phyloP scores from a whole-genome alignment of 306 rosid species.

The Oxytropis ochrocephala region DNA sequence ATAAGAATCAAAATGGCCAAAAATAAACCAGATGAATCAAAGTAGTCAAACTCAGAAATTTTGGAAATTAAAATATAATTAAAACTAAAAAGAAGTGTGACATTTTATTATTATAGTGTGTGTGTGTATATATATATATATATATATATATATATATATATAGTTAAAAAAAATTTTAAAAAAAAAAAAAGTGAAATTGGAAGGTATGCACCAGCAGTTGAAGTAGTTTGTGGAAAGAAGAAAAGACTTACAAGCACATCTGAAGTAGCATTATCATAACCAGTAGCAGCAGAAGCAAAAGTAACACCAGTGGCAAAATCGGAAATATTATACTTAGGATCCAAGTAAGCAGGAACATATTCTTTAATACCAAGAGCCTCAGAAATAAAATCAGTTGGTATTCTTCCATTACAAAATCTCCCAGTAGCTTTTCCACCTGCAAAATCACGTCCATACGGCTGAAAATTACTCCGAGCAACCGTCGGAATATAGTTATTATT shows the following conservation, averaged over 20 bases:
- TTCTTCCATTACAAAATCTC: constrained; percentile 73
- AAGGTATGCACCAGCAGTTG: not conserved
- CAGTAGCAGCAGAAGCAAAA: constrained; percentile 92
- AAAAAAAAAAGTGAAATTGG: not conserved
- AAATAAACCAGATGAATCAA: too few relatives aligned
- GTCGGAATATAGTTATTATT: constrained; percentile 88
- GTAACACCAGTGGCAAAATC: constrained; percentile 75
- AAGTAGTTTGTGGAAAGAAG: not conserved
- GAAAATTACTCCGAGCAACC: constrained; percentile 72
- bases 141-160: not conserved
- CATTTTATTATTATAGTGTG: too few relatives aligned
- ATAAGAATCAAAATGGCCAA: too few relatives aligned
- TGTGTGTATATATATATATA: not conserved
- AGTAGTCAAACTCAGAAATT: too few relatives aligned
- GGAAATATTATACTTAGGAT: constrained; percentile 61
- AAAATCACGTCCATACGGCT: constrained; percentile 93
- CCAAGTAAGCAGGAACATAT: constrained; percentile 74
- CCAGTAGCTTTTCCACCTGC: constrained; percentile 67
- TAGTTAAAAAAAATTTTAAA: not conserved
- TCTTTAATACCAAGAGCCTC: constrained; percentile 53
- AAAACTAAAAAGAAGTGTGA: not conserved
- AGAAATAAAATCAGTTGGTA: constrained; percentile 74
- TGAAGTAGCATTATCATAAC: constrained; percentile 88
- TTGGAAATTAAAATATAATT: too few relatives aligned
- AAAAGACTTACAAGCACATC: constrained; percentile 43